Conservation (phyloP, 2,329 filamentous ascomycete species). For the Clarireedia hainanense region DNA sequence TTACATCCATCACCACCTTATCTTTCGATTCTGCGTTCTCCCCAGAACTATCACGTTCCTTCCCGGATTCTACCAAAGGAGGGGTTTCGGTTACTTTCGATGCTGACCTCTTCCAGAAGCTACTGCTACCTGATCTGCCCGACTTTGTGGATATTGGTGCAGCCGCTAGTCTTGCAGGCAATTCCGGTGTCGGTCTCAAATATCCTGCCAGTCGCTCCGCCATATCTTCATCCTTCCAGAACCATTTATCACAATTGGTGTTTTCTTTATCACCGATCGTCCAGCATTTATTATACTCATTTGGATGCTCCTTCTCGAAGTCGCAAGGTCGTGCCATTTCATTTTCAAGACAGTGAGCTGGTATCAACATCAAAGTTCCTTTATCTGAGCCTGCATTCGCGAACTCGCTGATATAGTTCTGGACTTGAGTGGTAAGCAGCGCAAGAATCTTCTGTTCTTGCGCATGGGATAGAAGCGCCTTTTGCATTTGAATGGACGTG, state of each 20-base stretch:
- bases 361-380: slow-evolving; percentile 25
- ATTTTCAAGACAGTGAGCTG: slow-evolving; percentile 16
- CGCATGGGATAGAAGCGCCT: slow-evolving; percentile 17
- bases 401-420: slow-evolving; percentile 23
- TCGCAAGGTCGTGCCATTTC: slow-evolving; percentile 20
- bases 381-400: slow-evolving; percentile 16
- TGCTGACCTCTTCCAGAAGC: slow-evolving; percentile 19
- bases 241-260: slow-evolving; percentile 16
- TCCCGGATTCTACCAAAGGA: slow-evolving; percentile 5
- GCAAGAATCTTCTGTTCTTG: slow-evolving; percentile 23
- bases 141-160: neutral
- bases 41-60: neutral
- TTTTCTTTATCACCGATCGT: slow-evolving; percentile 18
- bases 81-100: neutral
- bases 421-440: slow-evolving; percentile 22
- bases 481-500: slow-evolving; percentile 16
- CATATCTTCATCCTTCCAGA: slow-evolving; percentile 23
- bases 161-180: slow-evolving; percentile 12
- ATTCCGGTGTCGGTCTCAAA: slow-evolving; percentile 14
- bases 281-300: slow-evolving; percentile 17
- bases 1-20: slow-evolving; percentile 20
- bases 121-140: neutral
- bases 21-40: slow-evolving; percentile 7
- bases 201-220: slow-evolving; percentile 18
- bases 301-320: slow-evolving; percentile 18